Conservation (phyloP, 495 filamentous ascomycete genomes). For the Friedmanniomyces simplex region DNA sequence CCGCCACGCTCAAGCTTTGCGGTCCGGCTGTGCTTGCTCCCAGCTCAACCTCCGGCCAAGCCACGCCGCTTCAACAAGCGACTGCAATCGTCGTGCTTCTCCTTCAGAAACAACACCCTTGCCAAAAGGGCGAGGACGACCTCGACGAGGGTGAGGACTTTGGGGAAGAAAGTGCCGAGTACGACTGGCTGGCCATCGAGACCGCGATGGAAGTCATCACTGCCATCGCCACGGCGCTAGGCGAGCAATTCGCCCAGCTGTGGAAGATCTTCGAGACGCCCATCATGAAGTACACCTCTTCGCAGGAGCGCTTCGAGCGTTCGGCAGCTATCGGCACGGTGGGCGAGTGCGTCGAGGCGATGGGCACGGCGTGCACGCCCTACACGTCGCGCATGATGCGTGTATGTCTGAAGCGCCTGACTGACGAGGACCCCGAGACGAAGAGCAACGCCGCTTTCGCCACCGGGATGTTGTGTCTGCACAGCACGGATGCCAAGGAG, state of each 20-base stretch:
- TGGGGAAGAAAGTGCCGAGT: conserved; percentile 79
- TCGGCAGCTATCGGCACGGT: conserved; percentile 82
- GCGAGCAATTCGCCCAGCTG: conserved; percentile 66
- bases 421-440: conserved; percentile 82
- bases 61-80: conserved; percentile 42
- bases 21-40: conserved; percentile 69
- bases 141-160: conserved; percentile 55
- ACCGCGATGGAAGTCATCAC: conserved; percentile 84
- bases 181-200: conserved; percentile 94
- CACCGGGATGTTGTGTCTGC: conserved; percentile 68
- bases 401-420: conserved; percentile 74
- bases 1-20: conserved; percentile 83
- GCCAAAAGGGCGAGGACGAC: conserved; percentile 67
- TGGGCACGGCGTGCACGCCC: conserved; percentile 66
- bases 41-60: conserved; percentile 20
- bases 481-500: conserved; percentile 60
- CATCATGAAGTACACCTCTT: conserved; percentile 75
- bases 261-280: conserved; percentile 93
- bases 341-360: conserved; percentile 81
- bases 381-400: conserved; percentile 65
- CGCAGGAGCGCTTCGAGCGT: conserved; percentile 74
- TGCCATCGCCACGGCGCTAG: conserved; percentile 71
- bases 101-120: conserved; percentile 80
- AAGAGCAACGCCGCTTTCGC: conserved; percentile 93
- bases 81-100: conserved; percentile 58